Conservation (phyloP, 2,329 filamentous ascomycete genomes). For the Fusarium solani-melongenae region DNA sequence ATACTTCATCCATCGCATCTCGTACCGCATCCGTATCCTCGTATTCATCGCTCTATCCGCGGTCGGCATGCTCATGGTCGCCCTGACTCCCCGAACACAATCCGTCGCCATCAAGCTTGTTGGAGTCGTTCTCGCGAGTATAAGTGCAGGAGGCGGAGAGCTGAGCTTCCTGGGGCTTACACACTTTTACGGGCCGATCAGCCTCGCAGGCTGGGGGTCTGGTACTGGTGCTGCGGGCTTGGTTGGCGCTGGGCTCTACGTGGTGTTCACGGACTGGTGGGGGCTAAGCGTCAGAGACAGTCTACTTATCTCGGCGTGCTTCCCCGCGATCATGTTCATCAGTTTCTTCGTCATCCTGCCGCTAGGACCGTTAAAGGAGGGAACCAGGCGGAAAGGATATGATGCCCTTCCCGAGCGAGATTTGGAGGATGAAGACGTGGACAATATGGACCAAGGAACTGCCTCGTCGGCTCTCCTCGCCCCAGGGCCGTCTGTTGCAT, state of each 20-base stretch:
- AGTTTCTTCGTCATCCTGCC: constrained; percentile 90
- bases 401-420: constrained; percentile 57
- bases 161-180: constrained; percentile 91
- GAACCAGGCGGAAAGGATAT: constrained; percentile 61
- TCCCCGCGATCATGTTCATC: constrained; percentile 84
- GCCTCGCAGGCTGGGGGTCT: constrained; percentile 90
- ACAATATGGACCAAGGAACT: constrained; percentile 49
- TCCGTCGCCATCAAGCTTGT: constrained; percentile 80
- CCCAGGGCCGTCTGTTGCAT: constrained; percentile 54
- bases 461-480: constrained; percentile 62
- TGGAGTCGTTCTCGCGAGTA: constrained; percentile 85
- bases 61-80: constrained; percentile 90
- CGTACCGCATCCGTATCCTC: constrained; percentile 80
- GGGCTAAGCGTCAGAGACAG: constrained; percentile 79
- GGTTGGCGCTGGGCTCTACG: constrained; percentile 88
- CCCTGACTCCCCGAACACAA: constrained; percentile 74
- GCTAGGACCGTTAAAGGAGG: constrained; percentile 68
- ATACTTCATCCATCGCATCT: constrained; percentile 91
- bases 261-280: constrained; percentile 83
- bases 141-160: constrained; percentile 89
- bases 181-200: constrained; percentile 90
- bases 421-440: constrained; percentile 50
- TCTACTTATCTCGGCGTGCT: constrained; percentile 79
- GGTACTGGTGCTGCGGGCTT: constrained; percentile 92
- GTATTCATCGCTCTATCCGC: constrained; percentile 80